Evolutionary conservation across 2,329 filamentous ascomycete genomes (phyloP), one percentile per base, ranked within the genome.

Genomic region (Helotiales sp.): DNA sequence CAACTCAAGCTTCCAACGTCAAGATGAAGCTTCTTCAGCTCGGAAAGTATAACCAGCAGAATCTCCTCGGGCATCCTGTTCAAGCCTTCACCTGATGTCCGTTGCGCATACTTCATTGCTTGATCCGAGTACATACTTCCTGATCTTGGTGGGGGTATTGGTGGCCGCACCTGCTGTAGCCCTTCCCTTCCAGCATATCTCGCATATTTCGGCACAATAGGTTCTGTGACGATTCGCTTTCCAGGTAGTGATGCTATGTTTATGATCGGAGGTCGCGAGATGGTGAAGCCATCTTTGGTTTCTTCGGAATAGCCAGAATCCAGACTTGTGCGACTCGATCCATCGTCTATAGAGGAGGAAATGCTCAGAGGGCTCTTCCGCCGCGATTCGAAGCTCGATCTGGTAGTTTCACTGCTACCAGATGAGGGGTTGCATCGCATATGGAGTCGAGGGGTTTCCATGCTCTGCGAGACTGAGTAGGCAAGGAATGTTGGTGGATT

Each of bases 1-100:
- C 85, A 87, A 69, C 82, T 85, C 31, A 72, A 71, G 61, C 77
- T 81, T 2, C 72, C 72, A 13, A 71, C 66, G 6, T 69, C 71
- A 12, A 86, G 67, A 66, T 88, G 85, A 13, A 77, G 68, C 34
- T 75, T 72, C 66, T 77, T 81, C 17, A 88, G 71, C 54, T 80
- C 76, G 36, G 76, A 76, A 31, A 87, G 66, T n/a, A 87, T 80
- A 31, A 83, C 71, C 52, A 80, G 76, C 46, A 87, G 69, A 1
- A 87, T 81, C 66, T 86, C 83, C n/a, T 78, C 77, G 0, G 84
- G 83, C 15, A 87, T 64, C 19, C 75, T 75, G n/a, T 75, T 75
- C 58, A 86, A 83, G 6, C 81, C 70, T 64, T 84, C 82, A 13
- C 81, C 79, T 15, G 8, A 24, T 27, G 40, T 25, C 0, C 77